These are phyloP conservation scores for Cnidoscolus chayamansa DNA, from an alignment of 441 rosid species.

Conservation along the genomic window DNA sequence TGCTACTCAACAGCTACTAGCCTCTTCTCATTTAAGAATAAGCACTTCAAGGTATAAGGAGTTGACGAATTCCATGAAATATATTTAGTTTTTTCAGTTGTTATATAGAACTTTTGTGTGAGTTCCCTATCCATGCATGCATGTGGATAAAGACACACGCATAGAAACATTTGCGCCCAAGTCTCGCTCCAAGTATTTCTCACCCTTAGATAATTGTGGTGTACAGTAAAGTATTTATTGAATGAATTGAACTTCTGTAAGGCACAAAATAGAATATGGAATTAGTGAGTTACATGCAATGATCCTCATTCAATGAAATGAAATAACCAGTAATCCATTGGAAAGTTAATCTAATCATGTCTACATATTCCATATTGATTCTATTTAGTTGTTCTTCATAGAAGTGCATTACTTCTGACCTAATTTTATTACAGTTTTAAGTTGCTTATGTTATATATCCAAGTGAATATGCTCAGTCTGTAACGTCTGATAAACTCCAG, in stretches of 20 bases:
- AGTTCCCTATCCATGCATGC: neutral
- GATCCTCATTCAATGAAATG: neutral
- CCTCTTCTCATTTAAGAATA: constrained; percentile 76
- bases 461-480: constrained; percentile 47
- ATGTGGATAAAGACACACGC: neutral
- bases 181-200: neutral
- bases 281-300: neutral
- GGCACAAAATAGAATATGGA: constrained; percentile 3
- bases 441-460: constrained; percentile 2
- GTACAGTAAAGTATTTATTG: neutral
- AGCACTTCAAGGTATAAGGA: constrained; percentile 74
- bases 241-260: neutral
- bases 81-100: too few species aligned
- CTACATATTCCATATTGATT: neutral
- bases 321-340: neutral
- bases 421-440: neutral
- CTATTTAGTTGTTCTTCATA: neutral
- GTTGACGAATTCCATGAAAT: constrained; percentile 8
- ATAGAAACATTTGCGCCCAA: neutral
- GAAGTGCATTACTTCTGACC: neutral
- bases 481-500: constrained; percentile 79
- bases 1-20: constrained; percentile 79
- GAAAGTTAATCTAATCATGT: neutral
- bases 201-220: neutral
- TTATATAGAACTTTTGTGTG: neutral